Evolutionary conservation across 495 filamentous ascomycete species (phyloP), one percentile per base, ranked within the genome.

Genomic region (Cairneyella variabilis): DNA sequence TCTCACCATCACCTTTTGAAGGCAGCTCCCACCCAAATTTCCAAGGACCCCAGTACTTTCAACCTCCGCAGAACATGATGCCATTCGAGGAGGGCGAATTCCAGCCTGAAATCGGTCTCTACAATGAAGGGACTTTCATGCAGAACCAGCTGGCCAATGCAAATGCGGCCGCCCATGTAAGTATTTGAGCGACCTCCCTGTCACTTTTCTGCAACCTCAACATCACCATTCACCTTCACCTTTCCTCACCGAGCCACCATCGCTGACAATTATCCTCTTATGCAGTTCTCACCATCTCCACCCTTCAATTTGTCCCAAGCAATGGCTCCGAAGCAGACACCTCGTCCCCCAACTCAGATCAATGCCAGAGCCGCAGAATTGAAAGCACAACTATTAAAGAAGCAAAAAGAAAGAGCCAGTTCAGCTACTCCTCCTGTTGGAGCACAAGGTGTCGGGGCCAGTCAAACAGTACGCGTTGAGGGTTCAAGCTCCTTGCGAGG

Each of bases 331-430:
- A 53, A 12, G 17, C 27, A 23, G 5, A 52, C 38, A 9, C 23
- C 48, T 38, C 58, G 53, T n/a, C 43, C 45, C 40, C 21, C 36
- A 1, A 37, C 27, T 3, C 49, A 56, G 28, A 53, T 61, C 18
- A 55, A 56, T 27, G 48, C 46, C n/a, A 36, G 58, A 59, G 64
- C 58, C 20, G 58, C 58, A 21, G 61, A 64, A 48, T 45, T 66
- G 17, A 64, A 62, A 34, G 64, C 59, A 26, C 17, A 59, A 39
- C 48, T 66, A 0, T 21, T 64, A 17, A 64, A 52, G 39, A 34
- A 53, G 23, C 54, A 54, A 22, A 42, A 54, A 51, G 44, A 11
- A 11, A 53, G 57, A 28, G 47, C 27, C 9, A 18, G 1, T 10
- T 51, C 55, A 34, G 3, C 37, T 21, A 50, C 61, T n/a, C 56